Percentiles rank a stretch among this genome's conserved stretches.
phyloP scores from a whole-genome alignment of 2,329 filamentous ascomycete species.

The Apiospora sp. region DNA sequence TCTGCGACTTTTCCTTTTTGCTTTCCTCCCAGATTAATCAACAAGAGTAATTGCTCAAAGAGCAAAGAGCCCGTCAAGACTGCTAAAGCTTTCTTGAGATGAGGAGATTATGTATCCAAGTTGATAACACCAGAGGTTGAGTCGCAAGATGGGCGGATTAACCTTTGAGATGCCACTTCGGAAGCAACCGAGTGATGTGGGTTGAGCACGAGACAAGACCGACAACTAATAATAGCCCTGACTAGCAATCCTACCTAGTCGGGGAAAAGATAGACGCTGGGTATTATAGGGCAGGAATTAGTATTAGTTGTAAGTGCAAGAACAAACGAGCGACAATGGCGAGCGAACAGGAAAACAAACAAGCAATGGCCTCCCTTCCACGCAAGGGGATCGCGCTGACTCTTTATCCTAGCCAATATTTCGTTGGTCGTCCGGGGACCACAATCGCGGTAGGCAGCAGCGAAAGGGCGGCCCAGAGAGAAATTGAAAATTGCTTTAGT shows the following conservation, averaged over 20 bases:
- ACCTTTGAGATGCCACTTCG: neutral
- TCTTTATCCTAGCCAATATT: neutral
- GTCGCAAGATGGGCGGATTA: conserved; percentile 4
- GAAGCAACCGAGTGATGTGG: conserved; percentile 4
- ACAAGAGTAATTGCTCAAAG: neutral
- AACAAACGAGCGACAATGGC: neutral
- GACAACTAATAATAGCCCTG: neutral
- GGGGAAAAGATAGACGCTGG: neutral
- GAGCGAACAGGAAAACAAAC: neutral
- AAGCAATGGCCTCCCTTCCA: neutral
- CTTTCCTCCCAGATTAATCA: neutral
- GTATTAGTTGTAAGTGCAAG: neutral
- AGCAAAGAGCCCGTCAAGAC: neutral
- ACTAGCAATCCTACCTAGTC: neutral
- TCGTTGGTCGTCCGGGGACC: neutral
- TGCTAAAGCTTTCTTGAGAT: neutral
- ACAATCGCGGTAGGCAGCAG: conserved; percentile 1
- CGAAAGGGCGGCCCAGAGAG: neutral
- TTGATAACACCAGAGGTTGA: neutral
- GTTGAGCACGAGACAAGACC: neutral
- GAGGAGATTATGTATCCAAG: neutral
- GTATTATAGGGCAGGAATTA: neutral
- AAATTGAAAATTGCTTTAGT: conserved; percentile 6
- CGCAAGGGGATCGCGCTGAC: neutral
- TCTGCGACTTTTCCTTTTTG: neutral